Evolutionary conservation across 805 yeast species (phyloP).

Genomic region (Candida wancherniae): DNA sequence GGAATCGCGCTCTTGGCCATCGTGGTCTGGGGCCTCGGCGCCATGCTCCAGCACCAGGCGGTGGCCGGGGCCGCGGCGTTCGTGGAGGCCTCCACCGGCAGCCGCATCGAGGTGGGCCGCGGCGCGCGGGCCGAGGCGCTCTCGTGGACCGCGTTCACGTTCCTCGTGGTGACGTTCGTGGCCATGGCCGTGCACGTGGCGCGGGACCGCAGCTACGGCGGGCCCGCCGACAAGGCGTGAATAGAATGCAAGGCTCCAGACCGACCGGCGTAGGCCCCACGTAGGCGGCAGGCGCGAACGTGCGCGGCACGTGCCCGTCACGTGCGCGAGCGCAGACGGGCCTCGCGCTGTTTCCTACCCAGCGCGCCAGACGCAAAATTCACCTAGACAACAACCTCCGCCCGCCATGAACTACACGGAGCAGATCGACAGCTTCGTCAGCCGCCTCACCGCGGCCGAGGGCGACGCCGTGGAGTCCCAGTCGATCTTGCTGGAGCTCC

Average conservation of each 20-base stretch:
- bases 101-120: conserved; percentile 36
- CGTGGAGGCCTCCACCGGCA: conserved; percentile 48
- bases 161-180: conserved; percentile 35
- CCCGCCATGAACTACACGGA: conserved; percentile 40
- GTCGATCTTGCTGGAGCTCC: conserved; percentile 69
- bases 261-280: neutral
- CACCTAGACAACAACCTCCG: conserved; percentile 1
- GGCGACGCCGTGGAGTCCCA: conserved; percentile 59
- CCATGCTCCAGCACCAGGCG: conserved; percentile 62
- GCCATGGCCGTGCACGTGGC: conserved; percentile 8
- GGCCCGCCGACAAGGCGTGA: conserved; percentile 4
- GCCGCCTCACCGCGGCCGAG: conserved; percentile 51
- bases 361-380: conserved; percentile 7
- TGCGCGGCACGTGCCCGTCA: conserved; percentile 22
- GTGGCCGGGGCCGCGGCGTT: conserved; percentile 40
- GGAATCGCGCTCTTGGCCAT: conserved; percentile 15
- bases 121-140: conserved; percentile 54
- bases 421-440: conserved; percentile 65
- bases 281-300: neutral
- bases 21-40: conserved; percentile 59
- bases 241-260: neutral
- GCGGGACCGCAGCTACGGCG: conserved; percentile 6
- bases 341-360: conserved; percentile 6
- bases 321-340: conserved; percentile 14
- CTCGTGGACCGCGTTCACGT: conserved; percentile 58